Evolutionary conservation across 371 early-diverging fungal genomes (phyloP), one percentile per base, ranked within the genome.

Genomic region (Syncephalastrum monosporum): DNA sequence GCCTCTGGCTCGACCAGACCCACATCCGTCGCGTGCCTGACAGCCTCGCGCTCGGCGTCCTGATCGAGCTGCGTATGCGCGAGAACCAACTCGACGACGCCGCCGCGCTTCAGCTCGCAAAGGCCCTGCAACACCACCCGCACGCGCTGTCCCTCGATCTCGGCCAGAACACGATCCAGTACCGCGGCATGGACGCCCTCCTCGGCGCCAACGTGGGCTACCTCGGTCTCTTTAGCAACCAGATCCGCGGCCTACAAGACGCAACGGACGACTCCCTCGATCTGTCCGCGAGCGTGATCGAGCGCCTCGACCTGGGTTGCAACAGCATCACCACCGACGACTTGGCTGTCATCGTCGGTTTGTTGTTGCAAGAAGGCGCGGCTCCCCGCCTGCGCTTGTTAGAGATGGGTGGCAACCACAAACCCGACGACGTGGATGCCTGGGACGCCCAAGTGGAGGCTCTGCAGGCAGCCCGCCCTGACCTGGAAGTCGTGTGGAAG

Each of bases 341-440:
- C 52, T 62, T 82, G 43, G 71, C 70, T 23, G 79, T 74, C 23
- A 68, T 85, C 29, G 75, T 78, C 0, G 65, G 74, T 3, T 60
- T 77, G 14, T 65, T 84, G 24, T 52, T 75, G 16, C 71, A 71
- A 16, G 60, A 74, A 3, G 64, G 77, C 15, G 66, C 78, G 15
- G 38, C 38, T 33, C 83, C 85, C 6, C 50, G 74, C 0, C 55
- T 85, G 47, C 68, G 65, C 13, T 56, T 75, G 6, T 59, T 82
- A 8, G 85, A 85, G 53, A 78, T 82, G 68, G 85, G 81, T 33
- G 85, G 85, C n/a, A 85, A 85, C 55, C 83, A 64, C 7, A 67
- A 56, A 55, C 78, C 69, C 55, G 62, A 58, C 27, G 75, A 81
- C 14, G 62, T 74, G 49, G 69, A 69, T 3, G 67, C 63, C 5